Evolutionary conservation across 2,329 filamentous ascomycete species (phyloP), one percentile per base, ranked within the genome.

Genomic region (Fusarium robinianum): DNA sequence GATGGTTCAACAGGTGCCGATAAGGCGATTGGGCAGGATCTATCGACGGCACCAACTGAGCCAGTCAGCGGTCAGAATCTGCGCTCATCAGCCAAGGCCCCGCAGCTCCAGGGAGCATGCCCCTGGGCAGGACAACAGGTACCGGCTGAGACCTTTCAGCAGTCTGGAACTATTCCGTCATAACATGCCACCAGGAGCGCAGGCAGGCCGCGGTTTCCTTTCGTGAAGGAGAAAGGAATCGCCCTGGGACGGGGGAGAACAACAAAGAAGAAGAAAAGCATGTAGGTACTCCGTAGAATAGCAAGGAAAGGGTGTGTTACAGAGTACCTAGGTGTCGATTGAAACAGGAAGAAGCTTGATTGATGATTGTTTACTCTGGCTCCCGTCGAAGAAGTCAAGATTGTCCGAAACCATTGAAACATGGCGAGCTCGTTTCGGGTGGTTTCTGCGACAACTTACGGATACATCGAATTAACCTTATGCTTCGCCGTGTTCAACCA

Each of bases 11-110:
- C 49, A 60, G 58, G 33, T 61, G 58, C 52, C 58, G 58, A 61
- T 61, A 60, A 61, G 54, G 54, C 58, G 54, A 61, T 61, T 61
- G 58, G 54, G 19, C 51, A 43, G 32, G 29, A 10, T 22, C 22
- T 29, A 27, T 29, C 32, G 18, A 31, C 23, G 40, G 25, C 37
- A 39, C 34, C 24, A 41, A 35, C 21, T 23, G 22, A 37, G 39
- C 56, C 57, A 60, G 31, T 52, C 36, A 61, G 41, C 15, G 39
- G 33, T 41, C 36, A 45, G 46, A 43, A 47, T 45, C 41, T 43
- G 41, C 35, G 24, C 40, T 25, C 42, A n/a, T n/a, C n/a, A 34
- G 49, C 29, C 38, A 46, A 18, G 36, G 25, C 34, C 23, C 29
- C 21, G 23, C 48, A 40, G 35, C n/a, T n/a, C n/a, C n/a, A n/a